Evolutionary conservation across 1,139 yeast species (phyloP), one percentile per base, ranked within the genome.

Genomic region (Protomyces macrosporus): DNA sequence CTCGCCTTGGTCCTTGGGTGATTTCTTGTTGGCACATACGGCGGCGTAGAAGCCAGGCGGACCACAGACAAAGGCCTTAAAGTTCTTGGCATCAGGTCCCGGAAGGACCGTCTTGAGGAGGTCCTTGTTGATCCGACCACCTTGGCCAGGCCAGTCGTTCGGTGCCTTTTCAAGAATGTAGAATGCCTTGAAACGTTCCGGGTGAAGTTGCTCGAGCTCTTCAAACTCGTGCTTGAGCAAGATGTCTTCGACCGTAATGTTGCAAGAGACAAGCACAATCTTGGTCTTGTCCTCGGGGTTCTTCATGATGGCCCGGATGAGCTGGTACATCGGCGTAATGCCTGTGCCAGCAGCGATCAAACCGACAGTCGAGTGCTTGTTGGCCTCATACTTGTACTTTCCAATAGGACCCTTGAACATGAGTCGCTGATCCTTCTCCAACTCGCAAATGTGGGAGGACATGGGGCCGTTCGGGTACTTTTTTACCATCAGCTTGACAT

Each of bases 1-100:
- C 77, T 89, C 97, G 76, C 98, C 98, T 80, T 93, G 98, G 74
- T 91, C 98, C 65, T 86, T 74, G 71, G 97, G 96, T 63, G 95
- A 85, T 55, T 78, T 81, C 82, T 93, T 93, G 71, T 77, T 76
- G 74, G 98, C 99, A 51, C 97, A 90, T 70, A 90, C 75, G 70
- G 96, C 87, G 70, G 88, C 81, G 45, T 64, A 64, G 50, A 64
- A 69, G 63, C 90, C 88, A 72, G 95, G 93, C 10, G 97, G 96
- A 70, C 97, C 98, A 80, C 98, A 90, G 70, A 88, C 86, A 75
- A 90, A 86, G 69, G 88, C 82, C 76, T 88, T 85, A 74, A 86
- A 79, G 71, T 84, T 80, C 69, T 78, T 84, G 68, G 83, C 78
- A 62, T 86, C 79, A 68, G 83, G 81, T 69, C 88, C 83, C 71